Evolutionary conservation across 1,284 basidiomycete genomes (phyloP).

Genomic region (Ustilago loliicola): DNA sequence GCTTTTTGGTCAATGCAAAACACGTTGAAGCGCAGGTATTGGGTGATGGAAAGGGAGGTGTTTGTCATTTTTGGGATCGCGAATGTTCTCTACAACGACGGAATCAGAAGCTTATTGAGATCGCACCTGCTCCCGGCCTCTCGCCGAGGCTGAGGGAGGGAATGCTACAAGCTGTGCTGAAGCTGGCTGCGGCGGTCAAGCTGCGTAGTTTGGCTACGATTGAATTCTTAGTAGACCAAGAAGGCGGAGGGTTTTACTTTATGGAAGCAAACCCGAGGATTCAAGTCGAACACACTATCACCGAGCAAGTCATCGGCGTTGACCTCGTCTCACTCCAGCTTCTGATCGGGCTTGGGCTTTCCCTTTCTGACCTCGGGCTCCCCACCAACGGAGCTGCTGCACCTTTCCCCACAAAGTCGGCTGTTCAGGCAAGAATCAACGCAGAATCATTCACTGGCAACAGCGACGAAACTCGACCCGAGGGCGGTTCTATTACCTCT

Average conservation of each 20-base stretch:
- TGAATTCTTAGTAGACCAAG: conserved; percentile 44
- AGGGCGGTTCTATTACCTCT: conserved; percentile 25
- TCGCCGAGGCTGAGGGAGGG: background rate
- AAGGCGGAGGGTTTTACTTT: conserved; percentile 34
- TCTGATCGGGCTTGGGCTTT: conserved; percentile 27
- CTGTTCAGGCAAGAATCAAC: conserved; percentile 52
- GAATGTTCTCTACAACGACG: conserved; percentile 51
- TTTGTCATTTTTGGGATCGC: conserved; percentile 47
- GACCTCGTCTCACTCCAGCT: conserved; percentile 47
- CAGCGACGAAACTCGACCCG: conserved; percentile 32
- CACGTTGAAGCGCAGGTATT: conserved; percentile 56
- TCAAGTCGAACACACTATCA: conserved; percentile 57
- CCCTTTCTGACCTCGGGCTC: conserved; percentile 22
- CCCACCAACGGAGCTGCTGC: background rate
- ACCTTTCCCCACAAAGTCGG: conserved; percentile 12
- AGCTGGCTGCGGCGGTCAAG: conserved; percentile 14
- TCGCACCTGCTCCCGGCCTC: conserved; percentile 37
- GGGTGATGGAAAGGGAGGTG: conserved; percentile 39
- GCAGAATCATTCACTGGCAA: conserved; percentile 32
- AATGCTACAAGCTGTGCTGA: conserved; percentile 27
- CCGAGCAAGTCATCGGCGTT: conserved; percentile 33
- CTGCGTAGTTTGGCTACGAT: conserved; percentile 42
- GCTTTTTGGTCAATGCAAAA: conserved; percentile 32
- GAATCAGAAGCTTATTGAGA: conserved; percentile 55
- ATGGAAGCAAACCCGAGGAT: conserved; percentile 58